Base-by-base conservation (phyloP, 2,329 filamentous ascomycete species). In the Stemphylium lycopersici region DNA sequence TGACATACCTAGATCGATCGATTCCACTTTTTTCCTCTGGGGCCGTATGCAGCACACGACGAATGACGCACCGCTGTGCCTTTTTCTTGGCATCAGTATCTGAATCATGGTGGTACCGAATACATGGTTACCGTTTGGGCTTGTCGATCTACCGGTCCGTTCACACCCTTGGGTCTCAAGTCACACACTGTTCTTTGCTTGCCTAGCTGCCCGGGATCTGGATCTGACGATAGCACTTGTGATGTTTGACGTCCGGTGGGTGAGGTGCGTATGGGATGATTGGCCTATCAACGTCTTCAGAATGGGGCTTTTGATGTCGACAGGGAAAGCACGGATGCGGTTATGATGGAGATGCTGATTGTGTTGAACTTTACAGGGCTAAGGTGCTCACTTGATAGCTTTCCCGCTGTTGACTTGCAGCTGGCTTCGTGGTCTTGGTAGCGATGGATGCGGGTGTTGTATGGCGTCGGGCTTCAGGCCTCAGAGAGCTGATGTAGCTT, bases 71-170 rank as follows among this genome's bases (percentile, higher is more conserved):
- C 45, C 41, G 16, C 6, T 6, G 2, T 50, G 6, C 43, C 48
- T 52, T 11, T 6, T 13, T 48, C 42, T 56, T 41, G 45, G 43
- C 40, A 46, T 2, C 22, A 7, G n/a, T 20, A 6, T 49, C 33
- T 43, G 46, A 52, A 41, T 31, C 53, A 48, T 61, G 52, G 54
- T 6, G 22, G 58, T 59, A 42, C 41, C 26, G 41, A 13, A 15
- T 24, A 33, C n/a, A 52, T 22, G 44, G 29, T 38, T 40, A 50
- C 31, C 39, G 33, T 42, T 41, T 40, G 59, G 34, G 32, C 38
- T 20, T 20, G 49, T 51, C 42, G 64, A 65, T 69, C 60, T 45
- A 47, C 59, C 60, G 59, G 63, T 32, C 59, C 60, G 61, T 49
- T 45, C 22, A 42, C 48, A 44, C 47, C 53, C 55, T 62, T 24